A percentile compares a stretch with the other conserved stretches of the same genome.
phyloP scores from a whole-genome alignment of 306 rosid genomes.

The Vigna trinervia region DNA sequence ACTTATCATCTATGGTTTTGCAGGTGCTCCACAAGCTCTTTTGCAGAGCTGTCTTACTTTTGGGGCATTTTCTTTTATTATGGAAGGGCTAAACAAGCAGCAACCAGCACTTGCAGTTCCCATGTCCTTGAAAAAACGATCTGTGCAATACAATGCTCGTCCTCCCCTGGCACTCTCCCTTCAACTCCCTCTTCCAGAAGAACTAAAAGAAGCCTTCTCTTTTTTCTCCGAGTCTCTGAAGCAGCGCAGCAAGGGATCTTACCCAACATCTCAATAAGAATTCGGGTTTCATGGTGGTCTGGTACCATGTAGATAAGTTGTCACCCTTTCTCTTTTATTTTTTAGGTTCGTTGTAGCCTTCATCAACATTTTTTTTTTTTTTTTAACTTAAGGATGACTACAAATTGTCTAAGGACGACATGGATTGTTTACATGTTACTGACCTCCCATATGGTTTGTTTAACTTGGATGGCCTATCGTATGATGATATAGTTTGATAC shows the following conservation, averaged over 20 bases:
- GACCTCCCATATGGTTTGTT: constrained; percentile 19
- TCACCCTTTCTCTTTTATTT: background rate
- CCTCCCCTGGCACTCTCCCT: constrained; percentile 67
- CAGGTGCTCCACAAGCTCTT: constrained; percentile 97
- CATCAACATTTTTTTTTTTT: constrained; percentile 20
- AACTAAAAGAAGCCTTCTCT: constrained; percentile 78
- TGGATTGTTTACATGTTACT: constrained; percentile 40
- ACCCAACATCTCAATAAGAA: constrained; percentile 52
- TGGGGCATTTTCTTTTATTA: constrained; percentile 89
- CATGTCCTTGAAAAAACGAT: constrained; percentile 57
- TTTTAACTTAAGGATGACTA: constrained; percentile 29
- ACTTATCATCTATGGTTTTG: constrained; percentile 34
- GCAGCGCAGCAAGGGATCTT: constrained; percentile 56
- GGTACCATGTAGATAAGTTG: constrained; percentile 47
- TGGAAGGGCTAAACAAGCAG: constrained; percentile 92
- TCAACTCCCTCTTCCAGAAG: constrained; percentile 79
- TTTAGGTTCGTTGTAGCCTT: constrained; percentile 34
- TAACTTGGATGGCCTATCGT: constrained; percentile 2
- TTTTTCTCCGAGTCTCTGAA: constrained; percentile 69
- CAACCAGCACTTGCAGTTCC: constrained; percentile 93
- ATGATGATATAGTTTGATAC: constrained; percentile 22
- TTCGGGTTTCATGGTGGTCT: constrained; percentile 28
- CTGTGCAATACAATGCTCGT: constrained; percentile 38
- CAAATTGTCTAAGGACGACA: constrained; percentile 32
- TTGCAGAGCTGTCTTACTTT: constrained; percentile 92